phyloP scores from a whole-genome alignment of 2,329 filamentous ascomycete species.

The Paecilomyces fulvus region DNA sequence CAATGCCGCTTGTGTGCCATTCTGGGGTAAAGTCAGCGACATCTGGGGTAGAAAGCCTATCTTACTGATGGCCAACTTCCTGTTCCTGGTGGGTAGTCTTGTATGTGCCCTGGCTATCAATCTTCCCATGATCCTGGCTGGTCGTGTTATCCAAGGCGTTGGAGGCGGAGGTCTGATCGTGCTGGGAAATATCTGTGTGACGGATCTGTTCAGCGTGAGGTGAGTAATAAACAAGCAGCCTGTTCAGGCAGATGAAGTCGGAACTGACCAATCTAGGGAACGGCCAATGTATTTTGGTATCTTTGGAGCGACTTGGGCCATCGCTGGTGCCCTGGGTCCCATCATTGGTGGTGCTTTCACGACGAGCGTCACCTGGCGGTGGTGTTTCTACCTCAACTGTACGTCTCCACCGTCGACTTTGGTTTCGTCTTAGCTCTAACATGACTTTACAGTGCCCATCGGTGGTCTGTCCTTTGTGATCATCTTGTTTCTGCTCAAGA shows the following conservation, averaged over 20 bases:
- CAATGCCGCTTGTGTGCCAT: conserved; percentile 43
- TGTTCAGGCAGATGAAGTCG: not conserved
- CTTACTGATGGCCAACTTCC: conserved; percentile 49
- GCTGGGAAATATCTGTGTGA: conserved; percentile 56
- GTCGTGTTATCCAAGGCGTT: conserved; percentile 54
- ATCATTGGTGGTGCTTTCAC: conserved; percentile 56
- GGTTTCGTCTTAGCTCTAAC: conserved; percentile 3
- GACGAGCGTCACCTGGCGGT: conserved; percentile 50
- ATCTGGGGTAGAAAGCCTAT: conserved; percentile 60
- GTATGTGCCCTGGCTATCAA: conserved; percentile 51
- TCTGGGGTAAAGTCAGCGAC: conserved; percentile 58
- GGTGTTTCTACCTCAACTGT: conserved; percentile 55
- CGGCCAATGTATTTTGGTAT: conserved; percentile 55
- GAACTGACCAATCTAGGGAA: conserved; percentile 23
- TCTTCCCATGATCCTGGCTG: conserved; percentile 55
- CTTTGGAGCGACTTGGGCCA: conserved; percentile 54
- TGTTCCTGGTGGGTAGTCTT: conserved; percentile 56
- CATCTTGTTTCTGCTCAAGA: conserved; percentile 51
- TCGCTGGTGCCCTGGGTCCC: conserved; percentile 53
- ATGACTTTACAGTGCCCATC: conserved; percentile 40
- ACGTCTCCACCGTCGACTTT: not conserved
- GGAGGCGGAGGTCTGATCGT: conserved; percentile 56
- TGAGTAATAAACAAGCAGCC: conserved; percentile 14
- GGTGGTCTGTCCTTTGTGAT: conserved; percentile 53
- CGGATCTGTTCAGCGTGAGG: conserved; percentile 55